Evolutionary conservation across 2,329 filamentous ascomycete species (phyloP), one percentile per base, ranked within the genome.

Genomic region (Rutstroemia sp.): DNA sequence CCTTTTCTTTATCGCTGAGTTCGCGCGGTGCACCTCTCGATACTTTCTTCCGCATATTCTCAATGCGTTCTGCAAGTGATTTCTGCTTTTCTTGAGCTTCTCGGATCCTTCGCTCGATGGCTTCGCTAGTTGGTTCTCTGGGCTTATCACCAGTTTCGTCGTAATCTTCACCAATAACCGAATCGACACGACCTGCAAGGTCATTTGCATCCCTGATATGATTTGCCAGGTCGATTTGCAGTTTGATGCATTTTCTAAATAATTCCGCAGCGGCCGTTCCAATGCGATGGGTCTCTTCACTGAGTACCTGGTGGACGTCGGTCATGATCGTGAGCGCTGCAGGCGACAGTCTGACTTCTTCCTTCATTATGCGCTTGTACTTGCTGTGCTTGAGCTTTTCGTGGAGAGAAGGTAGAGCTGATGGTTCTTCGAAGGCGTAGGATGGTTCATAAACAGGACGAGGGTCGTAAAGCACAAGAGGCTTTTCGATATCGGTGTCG

Each of bases 261-360:
- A 92, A 75, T 64, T 90, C 86, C 1, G 87, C 81, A 0, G 86
- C 87, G 1, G 86, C 87, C 45, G 80, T 73, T 16, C 87, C 86
- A 10, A 92, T 76, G 10, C 76, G 77, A 62, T 86, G 77, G 0
- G 86, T 89, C 69, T 92, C 87, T 9, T 80, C 78, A 60, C 83
- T 83, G 5, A 92, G 75, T 5, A 88, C 75, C 66, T 86, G 83
- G 69, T 92, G 88, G 0, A 83, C 83, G 58, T 88, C 83, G 27
- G 86, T 87, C 62, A 92, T 80, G 39, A 89, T 76, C 61, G 84
- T 80, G 17, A 92, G 76, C 2, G 86, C 88, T 21, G 86, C 80
- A 12, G 86, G 82, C 21, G 84, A 88, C 21, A 91, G 78, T 57
- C 82, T 79, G 54, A 92, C 76, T 65, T 88, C 82, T 59, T 88